A percentile compares a stretch with the other conserved stretches of the same genome.
Evolutionary conservation across 257 asterid species (phyloP).

Genomic region (Solanum tacnaense): DNA sequence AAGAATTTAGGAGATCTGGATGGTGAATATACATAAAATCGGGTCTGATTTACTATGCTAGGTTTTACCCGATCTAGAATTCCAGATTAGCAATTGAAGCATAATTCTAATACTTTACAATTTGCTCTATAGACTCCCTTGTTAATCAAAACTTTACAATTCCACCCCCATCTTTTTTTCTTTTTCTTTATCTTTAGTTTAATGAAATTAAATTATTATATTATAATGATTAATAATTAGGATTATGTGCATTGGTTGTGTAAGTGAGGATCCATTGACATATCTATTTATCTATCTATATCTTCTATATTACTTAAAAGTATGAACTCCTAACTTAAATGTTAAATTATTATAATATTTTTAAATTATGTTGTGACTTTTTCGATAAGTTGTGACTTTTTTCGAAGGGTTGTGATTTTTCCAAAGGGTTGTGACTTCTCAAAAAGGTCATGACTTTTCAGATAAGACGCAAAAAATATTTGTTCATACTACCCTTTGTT

Average conservation of each 20-base stretch:
- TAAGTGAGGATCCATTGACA: not conserved
- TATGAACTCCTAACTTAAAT: too few relatives aligned
- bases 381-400: too few relatives aligned
- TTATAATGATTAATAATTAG: not conserved
- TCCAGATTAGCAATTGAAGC: not conserved
- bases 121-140: not conserved
- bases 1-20: not conserved
- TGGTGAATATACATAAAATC: not conserved
- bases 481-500: too few relatives aligned
- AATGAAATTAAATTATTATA: not conserved
- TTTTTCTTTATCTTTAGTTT: not conserved
- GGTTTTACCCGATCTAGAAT: not conserved
- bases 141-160: not conserved
- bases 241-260: not conserved
- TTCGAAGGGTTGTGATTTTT: too few relatives aligned
- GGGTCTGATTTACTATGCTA: not conserved
- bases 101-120: not conserved
- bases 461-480: too few relatives aligned
- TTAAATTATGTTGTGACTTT: fast-evolving
- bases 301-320: too few relatives aligned
- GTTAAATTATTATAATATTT: too few relatives aligned
- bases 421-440: too few relatives aligned
- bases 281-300: too few relatives aligned
- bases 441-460: too few relatives aligned
- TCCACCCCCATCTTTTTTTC: not conserved